Base-by-base conservation (phyloP, 225 moss, liverwort and hornwort genomes). In the Marchantia paleacea region DNA sequence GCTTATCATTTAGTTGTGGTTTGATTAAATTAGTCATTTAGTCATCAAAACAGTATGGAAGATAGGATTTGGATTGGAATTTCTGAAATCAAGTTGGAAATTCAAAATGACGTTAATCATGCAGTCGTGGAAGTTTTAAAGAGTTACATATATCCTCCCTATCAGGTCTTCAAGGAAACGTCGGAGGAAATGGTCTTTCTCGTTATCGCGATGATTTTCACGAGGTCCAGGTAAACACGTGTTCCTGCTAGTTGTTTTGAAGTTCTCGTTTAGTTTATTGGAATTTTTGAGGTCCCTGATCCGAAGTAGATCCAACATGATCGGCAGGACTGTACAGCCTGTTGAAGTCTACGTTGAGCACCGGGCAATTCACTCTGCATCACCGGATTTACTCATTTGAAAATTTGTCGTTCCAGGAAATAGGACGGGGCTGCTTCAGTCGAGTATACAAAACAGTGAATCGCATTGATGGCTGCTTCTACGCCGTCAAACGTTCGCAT, bases 381-480 rank as follows among this genome's bases (percentile, higher is more conserved):
- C 19, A 12, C 13, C 57, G 9, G 2, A 8, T 72, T 26, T 73
- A 70, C 48, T 20, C 19, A 48, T 20, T 13, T 68, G 68, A 1
- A 22, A 28, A 18, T 52, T 54, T 31, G 55, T 88, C 8, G 58
- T 67, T 73, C 82, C 92, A 97, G 95, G 99, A 99, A 82, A 90
- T 95, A 71, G 99, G 99, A 54, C 91, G 90, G 73, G 99, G 99
- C 18, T 90, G 92, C 83, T 99, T 99, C 54, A 99, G 95, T 85
- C 90, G 93, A 55, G 99, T 99, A 0, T 95, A 83, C 82, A 99
- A 95, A 85, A 89, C 89, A 47, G 79, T 91, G 58, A 92, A 92
- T 79, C 90, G 99, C 76, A 85, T 92, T 62, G 99, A 99, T 83
- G 99, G 99, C 80, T 95, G 93, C 83, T 77, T 85, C 25, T 99